Percentiles rank a stretch among this genome's conserved stretches.
Conservation (phyloP, 305 asterid species). For the Fraxinus sp. region DNA sequence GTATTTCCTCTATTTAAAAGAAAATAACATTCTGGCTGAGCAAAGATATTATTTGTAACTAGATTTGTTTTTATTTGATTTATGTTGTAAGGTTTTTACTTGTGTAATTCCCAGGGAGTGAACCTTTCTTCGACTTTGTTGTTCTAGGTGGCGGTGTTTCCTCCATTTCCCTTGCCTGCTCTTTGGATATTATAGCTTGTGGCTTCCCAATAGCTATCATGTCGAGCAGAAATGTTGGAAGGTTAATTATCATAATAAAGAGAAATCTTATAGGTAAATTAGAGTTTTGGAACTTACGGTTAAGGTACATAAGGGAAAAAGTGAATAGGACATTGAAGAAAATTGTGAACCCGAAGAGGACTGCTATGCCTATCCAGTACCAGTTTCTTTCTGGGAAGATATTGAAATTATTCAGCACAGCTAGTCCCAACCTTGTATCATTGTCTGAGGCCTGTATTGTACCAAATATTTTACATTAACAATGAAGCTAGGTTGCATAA, state of each 20-base stretch:
- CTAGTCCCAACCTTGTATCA: conserved; percentile 49
- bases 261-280: background rate
- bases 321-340: conserved; percentile 58
- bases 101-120: conserved; percentile 53
- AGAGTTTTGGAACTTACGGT: conserved; percentile 43
- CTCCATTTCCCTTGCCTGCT: conserved; percentile 66
- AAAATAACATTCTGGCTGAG: background rate
- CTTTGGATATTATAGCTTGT: conserved; percentile 60
- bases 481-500: background rate
- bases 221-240: background rate
- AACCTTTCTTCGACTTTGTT: conserved; percentile 44
- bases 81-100: conserved; percentile 34
- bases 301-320: conserved; percentile 53
- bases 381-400: conserved; percentile 46
- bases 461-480: background rate
- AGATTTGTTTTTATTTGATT: background rate
- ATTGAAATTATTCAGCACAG: conserved; percentile 54
- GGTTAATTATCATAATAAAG: background rate
- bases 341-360: conserved; percentile 49
- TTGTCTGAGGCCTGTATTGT: conserved; percentile 53
- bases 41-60: background rate
- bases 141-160: conserved; percentile 43
- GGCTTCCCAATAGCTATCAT: conserved; percentile 52
- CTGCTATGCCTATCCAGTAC: conserved; percentile 65
- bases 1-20: conserved; percentile 50